These are phyloP conservation scores for Malus orientalis DNA, from an alignment of 306 rosid species.

Conservation along the genomic window DNA sequence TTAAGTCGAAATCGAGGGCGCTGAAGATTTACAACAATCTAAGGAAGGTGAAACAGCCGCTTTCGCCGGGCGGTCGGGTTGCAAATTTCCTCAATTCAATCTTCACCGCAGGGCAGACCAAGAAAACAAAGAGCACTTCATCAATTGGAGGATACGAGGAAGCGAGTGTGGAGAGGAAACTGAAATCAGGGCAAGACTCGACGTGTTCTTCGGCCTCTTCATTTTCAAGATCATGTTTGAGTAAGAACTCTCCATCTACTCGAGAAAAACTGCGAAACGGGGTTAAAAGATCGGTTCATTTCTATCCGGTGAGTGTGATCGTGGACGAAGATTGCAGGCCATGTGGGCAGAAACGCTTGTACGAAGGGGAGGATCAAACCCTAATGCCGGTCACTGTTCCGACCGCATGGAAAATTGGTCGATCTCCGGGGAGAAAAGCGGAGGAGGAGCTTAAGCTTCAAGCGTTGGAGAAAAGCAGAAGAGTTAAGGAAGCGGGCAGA, in stretches of 20 bases:
- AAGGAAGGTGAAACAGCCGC: conserved; percentile 87
- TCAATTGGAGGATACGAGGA: conserved; percentile 18
- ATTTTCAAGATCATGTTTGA: conserved; percentile 70
- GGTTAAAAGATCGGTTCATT: conserved; percentile 60
- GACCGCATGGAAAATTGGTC: conserved; percentile 58
- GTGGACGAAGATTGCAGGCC: conserved; percentile 60
- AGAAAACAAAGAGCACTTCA: conserved; percentile 18
- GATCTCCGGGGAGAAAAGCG: conserved; percentile 20
- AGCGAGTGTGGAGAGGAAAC: conserved; percentile 17
- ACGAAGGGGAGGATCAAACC: conserved; percentile 26
- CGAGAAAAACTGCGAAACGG: conserved; percentile 41
- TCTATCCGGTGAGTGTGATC: conserved; percentile 73
- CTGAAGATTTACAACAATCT: conserved; percentile 66
- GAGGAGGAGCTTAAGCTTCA: conserved; percentile 21
- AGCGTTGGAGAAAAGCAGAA: conserved; percentile 24
- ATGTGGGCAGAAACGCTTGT: conserved; percentile 52
- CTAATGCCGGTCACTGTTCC: conserved; percentile 36
- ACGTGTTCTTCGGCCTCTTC: conserved; percentile 81
- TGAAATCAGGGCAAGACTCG: conserved; percentile 31
- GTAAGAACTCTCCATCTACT: conserved; percentile 53
- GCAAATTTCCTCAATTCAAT: conserved; percentile 64
- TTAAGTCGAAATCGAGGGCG: conserved; percentile 70
- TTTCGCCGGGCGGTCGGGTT: conserved; percentile 72
- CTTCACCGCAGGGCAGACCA: conserved; percentile 31
- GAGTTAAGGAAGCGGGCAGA: conserved; percentile 38